These are phyloP conservation scores for Coemansia sp. DNA, from an alignment of 192 early-diverging fungal species.

Conservation along the genomic window DNA sequence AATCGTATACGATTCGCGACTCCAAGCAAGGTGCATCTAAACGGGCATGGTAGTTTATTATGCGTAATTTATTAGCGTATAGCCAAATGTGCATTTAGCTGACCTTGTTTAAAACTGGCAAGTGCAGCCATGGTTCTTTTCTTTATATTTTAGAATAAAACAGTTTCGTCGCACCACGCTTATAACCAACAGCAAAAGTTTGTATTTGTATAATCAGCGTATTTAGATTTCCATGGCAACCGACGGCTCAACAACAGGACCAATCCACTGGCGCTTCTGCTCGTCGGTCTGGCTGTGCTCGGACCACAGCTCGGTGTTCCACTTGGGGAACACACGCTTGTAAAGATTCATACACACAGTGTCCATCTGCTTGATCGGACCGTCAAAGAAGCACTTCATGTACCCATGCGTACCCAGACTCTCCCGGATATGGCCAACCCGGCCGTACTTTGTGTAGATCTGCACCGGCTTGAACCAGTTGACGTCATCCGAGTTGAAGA, in stretches of 20 bases:
- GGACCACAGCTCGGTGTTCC: conserved; percentile 69
- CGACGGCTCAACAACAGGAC: conserved; percentile 4
- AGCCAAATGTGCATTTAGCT: too few relatives aligned
- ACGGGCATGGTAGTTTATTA: too few relatives aligned
- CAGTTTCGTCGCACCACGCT: too few relatives aligned
- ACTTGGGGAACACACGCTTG: conserved; percentile 96
- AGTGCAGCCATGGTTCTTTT: too few relatives aligned
- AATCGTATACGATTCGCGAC: conserved; percentile 48
- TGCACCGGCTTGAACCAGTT: conserved; percentile 96
- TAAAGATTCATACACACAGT: conserved; percentile 95
- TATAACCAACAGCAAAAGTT: too few relatives aligned
- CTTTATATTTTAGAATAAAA: too few relatives aligned
- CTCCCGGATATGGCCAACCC: conserved; percentile 89
- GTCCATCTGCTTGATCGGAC: conserved; percentile 86
- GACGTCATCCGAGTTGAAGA: conserved; percentile 92
- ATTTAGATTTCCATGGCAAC: conserved; percentile 34
- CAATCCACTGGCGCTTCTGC: conserved; percentile 29
- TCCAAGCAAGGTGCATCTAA: conserved; percentile 3
- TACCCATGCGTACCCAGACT: conserved; percentile 96
- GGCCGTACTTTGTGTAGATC: conserved; percentile 85
- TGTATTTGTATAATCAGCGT: too few relatives aligned
- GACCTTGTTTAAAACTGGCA: too few relatives aligned
- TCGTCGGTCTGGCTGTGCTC: conserved; percentile 28
- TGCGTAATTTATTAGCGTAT: neutral
- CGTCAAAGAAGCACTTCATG: conserved; percentile 93